Evolutionary conservation across 352 stramenopile genomes (phyloP).

Genomic region (Pythium oligandrum): DNA sequence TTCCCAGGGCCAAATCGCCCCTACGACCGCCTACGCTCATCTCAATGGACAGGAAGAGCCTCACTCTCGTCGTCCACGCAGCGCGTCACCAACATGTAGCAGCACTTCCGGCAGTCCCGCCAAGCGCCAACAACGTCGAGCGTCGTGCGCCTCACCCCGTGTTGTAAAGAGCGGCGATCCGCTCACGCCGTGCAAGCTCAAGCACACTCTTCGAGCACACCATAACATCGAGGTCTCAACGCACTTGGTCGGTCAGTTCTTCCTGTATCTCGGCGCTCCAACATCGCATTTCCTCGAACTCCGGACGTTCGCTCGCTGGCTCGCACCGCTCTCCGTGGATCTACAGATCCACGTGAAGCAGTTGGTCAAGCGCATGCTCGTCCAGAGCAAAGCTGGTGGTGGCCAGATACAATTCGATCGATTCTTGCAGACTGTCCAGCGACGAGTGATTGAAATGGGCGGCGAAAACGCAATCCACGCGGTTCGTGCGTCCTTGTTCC

Average conservation of each 20-base stretch:
- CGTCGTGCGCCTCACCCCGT: conserved; percentile 6
- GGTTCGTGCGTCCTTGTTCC: conserved; percentile 25
- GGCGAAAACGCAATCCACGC: not conserved
- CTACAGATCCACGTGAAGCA: conserved; percentile 28
- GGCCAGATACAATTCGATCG: conserved; percentile 43
- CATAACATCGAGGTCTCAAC: conserved; percentile 32
- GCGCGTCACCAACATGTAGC: conserved; percentile 7
- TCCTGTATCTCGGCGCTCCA: conserved; percentile 33
- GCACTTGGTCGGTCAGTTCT: conserved; percentile 49
- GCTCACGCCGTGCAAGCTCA: conserved; percentile 29
- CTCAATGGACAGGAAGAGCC: conserved; percentile 1
- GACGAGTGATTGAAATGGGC: conserved; percentile 5
- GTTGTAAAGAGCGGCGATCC: conserved; percentile 13
- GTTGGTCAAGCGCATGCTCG: conserved; percentile 32
- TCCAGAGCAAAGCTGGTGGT: conserved; percentile 39
- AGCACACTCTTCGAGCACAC: conserved; percentile 23
- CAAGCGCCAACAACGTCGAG: not conserved
- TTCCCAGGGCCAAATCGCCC: conserved; percentile 7
- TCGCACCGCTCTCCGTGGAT: conserved; percentile 27
- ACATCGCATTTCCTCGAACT: conserved; percentile 48
- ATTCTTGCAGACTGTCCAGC: conserved; percentile 22
- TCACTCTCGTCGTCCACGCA: conserved; percentile 5
- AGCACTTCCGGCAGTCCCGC: too few species aligned
- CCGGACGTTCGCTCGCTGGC: conserved; percentile 34
- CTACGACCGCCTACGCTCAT: conserved; percentile 7